Evolutionary conservation across 345 rosid species (phyloP).

Genomic region (Gossypium bickii): DNA sequence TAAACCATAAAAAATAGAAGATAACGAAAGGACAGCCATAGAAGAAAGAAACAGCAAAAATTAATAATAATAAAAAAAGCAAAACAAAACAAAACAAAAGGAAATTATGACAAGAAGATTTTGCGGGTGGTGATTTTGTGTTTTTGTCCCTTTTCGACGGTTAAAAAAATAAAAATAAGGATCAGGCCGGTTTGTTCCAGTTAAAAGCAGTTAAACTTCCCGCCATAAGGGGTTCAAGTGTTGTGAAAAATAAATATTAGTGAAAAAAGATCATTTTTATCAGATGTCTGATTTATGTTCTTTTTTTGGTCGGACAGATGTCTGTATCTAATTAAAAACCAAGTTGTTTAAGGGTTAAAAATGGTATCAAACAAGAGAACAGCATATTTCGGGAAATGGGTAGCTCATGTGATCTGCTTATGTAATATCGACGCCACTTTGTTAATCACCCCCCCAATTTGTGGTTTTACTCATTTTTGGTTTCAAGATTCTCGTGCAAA

Average conservation of each 20-base stretch:
- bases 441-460: background rate
- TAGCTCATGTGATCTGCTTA: slow-evolving; percentile 3
- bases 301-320: background rate
- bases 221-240: background rate
- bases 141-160: background rate
- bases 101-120: slow-evolving; percentile 21
- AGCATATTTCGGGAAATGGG: slow-evolving; percentile 4
- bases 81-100: background rate
- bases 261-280: background rate
- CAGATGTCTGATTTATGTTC: background rate
- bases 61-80: background rate
- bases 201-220: slow-evolving; percentile 5
- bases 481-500: background rate
- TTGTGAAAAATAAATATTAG: background rate
- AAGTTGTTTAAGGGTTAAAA: background rate
- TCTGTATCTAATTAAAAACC: background rate
- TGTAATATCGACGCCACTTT: background rate
- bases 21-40: slow-evolving; percentile 18
- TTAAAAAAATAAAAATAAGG: background rate
- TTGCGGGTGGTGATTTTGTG: background rate
- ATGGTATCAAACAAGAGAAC: slow-evolving; percentile 3
- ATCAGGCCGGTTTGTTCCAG: slow-evolving; percentile 10
- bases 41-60: background rate
- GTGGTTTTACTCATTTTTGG: background rate
- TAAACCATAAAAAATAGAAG: background rate